Base-by-base conservation (phyloP, 345 rosid species). In the Anastatica hierochuntica region DNA sequence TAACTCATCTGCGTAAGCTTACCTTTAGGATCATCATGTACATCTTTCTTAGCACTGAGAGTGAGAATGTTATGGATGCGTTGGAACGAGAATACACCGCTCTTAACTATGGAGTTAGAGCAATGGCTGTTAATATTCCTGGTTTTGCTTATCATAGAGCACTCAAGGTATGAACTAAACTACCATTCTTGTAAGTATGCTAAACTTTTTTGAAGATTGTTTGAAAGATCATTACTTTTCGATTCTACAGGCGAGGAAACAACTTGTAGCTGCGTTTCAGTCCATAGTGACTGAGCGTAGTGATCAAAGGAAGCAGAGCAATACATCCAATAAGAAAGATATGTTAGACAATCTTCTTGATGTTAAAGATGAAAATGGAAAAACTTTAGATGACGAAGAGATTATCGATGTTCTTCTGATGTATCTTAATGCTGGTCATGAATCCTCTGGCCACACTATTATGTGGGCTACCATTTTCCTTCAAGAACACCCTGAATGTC, bases 341-440 rank as follows among this genome's bases (percentile, higher is more conserved):
- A 87, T 90, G 96, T 41, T 90, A 79, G 96, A 90, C 40, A 74
- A 73, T 53, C 73, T 90, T 14, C 33, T 90, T 47, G 72, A 61
- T 62, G 81, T 73, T 26, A 63, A 77, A 51, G 98, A 87, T 69
- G 96, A 84, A 60, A 75, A 80, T 14, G 92, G 96, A 14, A 71
- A 74, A 59, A 74, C 60, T 62, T 66, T 90, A 51, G 61, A 49
- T 1, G 81, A 90, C 4, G 81, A 84, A 58, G 95, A 90, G 49
- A 84, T 87, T 62, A 77, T 90, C 1, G 96, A 90, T 68, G 52
- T 90, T 15, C 58, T 84, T 37, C 14, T 90, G 14, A 87, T 84
- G 96, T 90, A 90, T 70, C 73, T 90, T 62, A 87, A 90, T 70
- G 98, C 96, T 1, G 98, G 97, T 47, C 96, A 90, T 47, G 97